phyloP scores from a whole-genome alignment of 176 grass and related monocot genomes.

The Phragmites australis region DNA sequence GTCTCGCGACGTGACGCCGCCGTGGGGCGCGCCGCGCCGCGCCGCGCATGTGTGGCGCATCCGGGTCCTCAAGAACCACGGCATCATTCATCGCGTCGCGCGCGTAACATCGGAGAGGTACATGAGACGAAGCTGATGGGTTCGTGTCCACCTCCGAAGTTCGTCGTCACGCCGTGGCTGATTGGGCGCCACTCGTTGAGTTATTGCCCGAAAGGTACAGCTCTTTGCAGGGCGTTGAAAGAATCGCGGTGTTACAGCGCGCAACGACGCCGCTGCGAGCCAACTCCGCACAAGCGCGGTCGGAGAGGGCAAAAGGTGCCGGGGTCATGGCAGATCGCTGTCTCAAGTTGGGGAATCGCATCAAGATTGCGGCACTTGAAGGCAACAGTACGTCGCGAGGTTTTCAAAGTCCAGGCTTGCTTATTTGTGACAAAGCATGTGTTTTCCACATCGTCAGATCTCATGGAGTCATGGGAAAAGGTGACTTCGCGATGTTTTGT shows the following conservation, averaged over 20 bases:
- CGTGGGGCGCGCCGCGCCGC: neutral
- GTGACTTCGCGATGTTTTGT: neutral
- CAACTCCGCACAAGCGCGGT: neutral
- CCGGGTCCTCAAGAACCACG: slow-evolving; percentile 19
- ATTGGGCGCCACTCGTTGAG: slow-evolving; percentile 3
- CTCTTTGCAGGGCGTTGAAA: neutral
- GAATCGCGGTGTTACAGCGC: neutral
- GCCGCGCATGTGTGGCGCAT: slow-evolving; percentile 17
- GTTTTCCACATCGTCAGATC: neutral
- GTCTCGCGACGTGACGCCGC: slow-evolving; percentile 33
- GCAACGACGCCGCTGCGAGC: slow-evolving; percentile 12
- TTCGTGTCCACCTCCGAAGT: slow-evolving; percentile 5
- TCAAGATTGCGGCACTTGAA: slow-evolving; percentile 19
- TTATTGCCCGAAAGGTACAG: slow-evolving; percentile 14
- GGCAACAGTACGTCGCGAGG: neutral
- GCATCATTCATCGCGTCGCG: neutral
- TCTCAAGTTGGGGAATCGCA: slow-evolving; percentile 15
- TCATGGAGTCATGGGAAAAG: no score
- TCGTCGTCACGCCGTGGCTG: neutral
- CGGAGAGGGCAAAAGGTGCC: slow-evolving; percentile 26
- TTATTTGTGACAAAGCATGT: neutral
- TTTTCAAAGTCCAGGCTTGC: neutral
- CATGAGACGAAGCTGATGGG: slow-evolving; percentile 1
- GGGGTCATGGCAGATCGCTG: slow-evolving; percentile 16
- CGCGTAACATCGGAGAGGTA: slow-evolving; percentile 36